phyloP scores from a whole-genome alignment of 2,329 filamentous ascomycete species.

The Allantophomopsis lycopodina region DNA sequence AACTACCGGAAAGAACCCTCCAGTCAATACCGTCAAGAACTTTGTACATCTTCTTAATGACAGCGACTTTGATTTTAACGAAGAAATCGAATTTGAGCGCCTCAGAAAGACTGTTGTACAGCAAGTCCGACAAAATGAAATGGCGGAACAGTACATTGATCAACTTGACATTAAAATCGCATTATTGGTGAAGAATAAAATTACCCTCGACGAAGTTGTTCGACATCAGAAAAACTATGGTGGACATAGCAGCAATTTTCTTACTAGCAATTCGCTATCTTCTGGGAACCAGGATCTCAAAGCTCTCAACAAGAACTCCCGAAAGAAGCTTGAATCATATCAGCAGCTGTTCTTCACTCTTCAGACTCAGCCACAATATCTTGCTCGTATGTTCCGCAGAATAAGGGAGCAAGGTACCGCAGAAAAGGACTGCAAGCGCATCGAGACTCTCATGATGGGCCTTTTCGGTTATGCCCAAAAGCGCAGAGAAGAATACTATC shows the following conservation, averaged over 20 bases:
- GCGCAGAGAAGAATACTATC: conserved; percentile 89
- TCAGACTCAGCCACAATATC: conserved; percentile 91
- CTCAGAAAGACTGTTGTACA: conserved; percentile 93
- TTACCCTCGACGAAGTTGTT: conserved; percentile 93
- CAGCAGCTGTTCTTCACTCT: conserved; percentile 96
- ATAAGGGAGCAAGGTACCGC: conserved; percentile 71
- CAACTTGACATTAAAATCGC: conserved; percentile 99
- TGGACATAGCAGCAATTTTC: conserved; percentile 69
- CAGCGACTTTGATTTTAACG: conserved; percentile 97
- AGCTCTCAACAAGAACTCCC: conserved; percentile 90
- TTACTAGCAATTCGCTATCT: conserved; percentile 78
- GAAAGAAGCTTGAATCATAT: conserved; percentile 91
- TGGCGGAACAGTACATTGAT: conserved; percentile 95
- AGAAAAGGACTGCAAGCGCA: conserved; percentile 85
- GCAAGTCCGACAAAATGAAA: conserved; percentile 92
- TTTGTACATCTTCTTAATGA: conserved; percentile 97
- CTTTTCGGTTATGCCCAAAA: conserved; percentile 97
- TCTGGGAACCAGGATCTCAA: conserved; percentile 91
- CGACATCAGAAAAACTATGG: conserved; percentile 95
- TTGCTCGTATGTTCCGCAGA: conserved; percentile 75
- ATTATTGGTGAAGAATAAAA: conserved; percentile 97
- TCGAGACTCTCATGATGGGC: conserved; percentile 90
- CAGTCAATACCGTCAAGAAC: conserved; percentile 92
- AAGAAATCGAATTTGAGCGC: conserved; percentile 93
- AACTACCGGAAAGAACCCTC: conserved; percentile 90